Base-by-base conservation (phyloP, 768 basidiomycete genomes). In the Rhodotorula diobovata region DNA sequence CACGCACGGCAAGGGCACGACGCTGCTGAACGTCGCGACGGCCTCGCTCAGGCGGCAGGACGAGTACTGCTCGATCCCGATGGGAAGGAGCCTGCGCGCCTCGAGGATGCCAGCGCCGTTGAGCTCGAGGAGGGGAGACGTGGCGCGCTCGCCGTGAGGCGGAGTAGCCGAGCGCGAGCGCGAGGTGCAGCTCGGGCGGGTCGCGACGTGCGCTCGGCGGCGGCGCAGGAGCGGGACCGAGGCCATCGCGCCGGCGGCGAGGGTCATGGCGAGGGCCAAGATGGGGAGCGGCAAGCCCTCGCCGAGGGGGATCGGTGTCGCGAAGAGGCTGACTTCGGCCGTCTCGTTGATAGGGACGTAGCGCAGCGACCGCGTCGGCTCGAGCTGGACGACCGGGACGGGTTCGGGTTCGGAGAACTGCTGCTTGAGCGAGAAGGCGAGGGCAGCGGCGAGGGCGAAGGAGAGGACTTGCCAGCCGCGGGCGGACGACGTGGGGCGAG, bases 381-480 rank as follows among this genome's bases (percentile, higher is more conserved):
- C 61, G 16, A 45, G 39, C 10, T 63, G n/a, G 5, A 20, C 32
- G 14, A 16, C 16, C 20, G 9, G 56, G 34, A 20, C 23, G 4
- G 20, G 21, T 20, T 25, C 35, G 21, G 25, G 30, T 16, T 7
- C 1, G 32, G 18, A 21, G 41, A 18, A 18, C 9, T 50, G 37
- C 6, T 55, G 61, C 28, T 34, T 43, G 46, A 58, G 35, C 21
- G 73, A 61, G 58, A 53, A 65, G 30, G 41, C 48, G 54, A 70
- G 53, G 0, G 66, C 61, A 46, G 45, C 25, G 15, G 63, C 53
- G 32, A 74, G 67, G 20, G 45, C 23, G 37, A 68, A 14, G 12
- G 69, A 65, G 28, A 71, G 45, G n/a, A 70, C 9, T 45, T 71
- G 62, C 73, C 73, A 74, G 25, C 34, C 35, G 16, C 51, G 62